These are phyloP conservation scores for Magnaporthiopsis rhizophila DNA, from an alignment of 2,329 filamentous ascomycete species.

Conservation along the genomic window DNA sequence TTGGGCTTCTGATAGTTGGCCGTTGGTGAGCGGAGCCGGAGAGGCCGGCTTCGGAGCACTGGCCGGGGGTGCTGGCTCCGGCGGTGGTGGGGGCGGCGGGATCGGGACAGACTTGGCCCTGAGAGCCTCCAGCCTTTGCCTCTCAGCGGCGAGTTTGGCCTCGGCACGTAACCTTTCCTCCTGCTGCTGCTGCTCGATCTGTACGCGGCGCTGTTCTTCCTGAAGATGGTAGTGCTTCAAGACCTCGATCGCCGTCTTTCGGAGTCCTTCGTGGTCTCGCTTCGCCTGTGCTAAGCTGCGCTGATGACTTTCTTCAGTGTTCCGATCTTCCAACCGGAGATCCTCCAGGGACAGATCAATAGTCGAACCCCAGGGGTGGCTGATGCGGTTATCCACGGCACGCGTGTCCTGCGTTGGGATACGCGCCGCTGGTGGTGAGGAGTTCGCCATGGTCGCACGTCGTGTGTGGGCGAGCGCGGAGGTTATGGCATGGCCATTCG, in stretches of 20 bases:
- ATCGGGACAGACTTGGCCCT: constrained; percentile 22
- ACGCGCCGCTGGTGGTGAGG: constrained; percentile 18
- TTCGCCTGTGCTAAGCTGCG: constrained; percentile 20
- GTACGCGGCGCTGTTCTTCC: constrained; percentile 18
- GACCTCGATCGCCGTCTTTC: constrained; percentile 15
- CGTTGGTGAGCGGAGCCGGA: background rate
- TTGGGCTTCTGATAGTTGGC: background rate
- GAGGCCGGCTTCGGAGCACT: constrained; percentile 1
- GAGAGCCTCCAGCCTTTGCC: constrained; percentile 19
- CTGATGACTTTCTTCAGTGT: constrained; percentile 24
- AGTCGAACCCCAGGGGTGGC: constrained; percentile 12
- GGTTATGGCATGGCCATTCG: background rate
- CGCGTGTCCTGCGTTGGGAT: constrained; percentile 2
- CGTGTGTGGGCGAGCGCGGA: background rate
- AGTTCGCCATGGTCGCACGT: constrained; percentile 19
- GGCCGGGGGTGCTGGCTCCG: constrained; percentile 12
- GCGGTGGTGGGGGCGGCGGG: constrained; percentile 13
- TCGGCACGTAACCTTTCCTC: constrained; percentile 21
- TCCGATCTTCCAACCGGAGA: constrained; percentile 21
- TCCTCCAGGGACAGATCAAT: constrained; percentile 12
- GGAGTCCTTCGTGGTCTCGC: constrained; percentile 20
- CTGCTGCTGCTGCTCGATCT: constrained; percentile 19
- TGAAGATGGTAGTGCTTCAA: constrained; percentile 16
- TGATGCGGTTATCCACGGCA: constrained; percentile 10
- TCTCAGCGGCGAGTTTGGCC: constrained; percentile 18